Conservation (phyloP, 495 filamentous ascomycete species). For the Amphirosellinia nigrospora region DNA sequence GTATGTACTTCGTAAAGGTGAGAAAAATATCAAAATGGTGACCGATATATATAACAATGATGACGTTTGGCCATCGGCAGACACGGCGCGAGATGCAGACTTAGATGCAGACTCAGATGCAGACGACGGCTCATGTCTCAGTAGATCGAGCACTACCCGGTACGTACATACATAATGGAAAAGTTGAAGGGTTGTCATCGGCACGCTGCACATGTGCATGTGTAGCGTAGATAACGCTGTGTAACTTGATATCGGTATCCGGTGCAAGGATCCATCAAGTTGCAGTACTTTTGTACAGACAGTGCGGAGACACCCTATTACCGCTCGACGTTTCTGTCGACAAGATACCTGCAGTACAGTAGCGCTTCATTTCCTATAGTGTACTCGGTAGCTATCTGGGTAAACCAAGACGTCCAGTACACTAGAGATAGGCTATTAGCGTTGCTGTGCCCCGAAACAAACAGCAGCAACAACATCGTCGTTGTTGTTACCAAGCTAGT, state of each 20-base stretch:
- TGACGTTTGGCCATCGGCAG: background rate
- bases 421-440: background rate
- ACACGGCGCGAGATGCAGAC: background rate
- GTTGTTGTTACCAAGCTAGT: background rate
- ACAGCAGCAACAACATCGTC: background rate
- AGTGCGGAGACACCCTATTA: background rate
- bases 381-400: background rate
- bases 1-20: background rate
- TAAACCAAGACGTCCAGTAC: background rate
- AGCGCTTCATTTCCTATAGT: background rate
- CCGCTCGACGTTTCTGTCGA: background rate
- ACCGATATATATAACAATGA: background rate
- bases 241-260: conserved; percentile 11
- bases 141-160: background rate
- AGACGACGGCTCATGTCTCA: background rate
- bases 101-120: background rate
- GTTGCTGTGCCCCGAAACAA: background rate
- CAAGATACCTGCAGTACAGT: too few relatives aligned
- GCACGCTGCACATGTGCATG: background rate
- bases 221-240: conserved; percentile 11
- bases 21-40: background rate
- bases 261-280: conserved; percentile 6
- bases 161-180: background rate
- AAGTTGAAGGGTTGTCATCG: background rate
- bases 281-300: background rate